Evolutionary conservation across 2,329 filamentous ascomycete species (phyloP).

Genomic region (Aureobasidium sp.): DNA sequence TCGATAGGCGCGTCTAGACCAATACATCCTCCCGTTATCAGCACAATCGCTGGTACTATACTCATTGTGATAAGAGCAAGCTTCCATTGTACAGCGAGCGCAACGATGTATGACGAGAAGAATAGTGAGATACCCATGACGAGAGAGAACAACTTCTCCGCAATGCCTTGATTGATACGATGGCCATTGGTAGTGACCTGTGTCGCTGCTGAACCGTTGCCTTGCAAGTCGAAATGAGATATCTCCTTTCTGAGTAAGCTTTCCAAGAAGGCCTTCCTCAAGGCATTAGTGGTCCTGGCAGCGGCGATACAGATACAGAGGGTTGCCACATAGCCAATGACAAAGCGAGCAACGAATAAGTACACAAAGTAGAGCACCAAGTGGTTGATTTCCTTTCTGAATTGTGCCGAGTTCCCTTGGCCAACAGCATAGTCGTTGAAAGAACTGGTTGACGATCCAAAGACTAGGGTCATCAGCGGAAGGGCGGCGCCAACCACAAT

Average conservation of each 20-base stretch:
- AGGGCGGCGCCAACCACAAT: slow-evolving; percentile 50
- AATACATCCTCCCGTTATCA: slow-evolving; percentile 21
- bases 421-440: slow-evolving; percentile 37
- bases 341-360: slow-evolving; percentile 69
- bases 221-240: slow-evolving; percentile 69
- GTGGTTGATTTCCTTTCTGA: slow-evolving; percentile 44
- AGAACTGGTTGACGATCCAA: slow-evolving; percentile 54
- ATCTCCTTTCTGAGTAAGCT: slow-evolving; percentile 70
- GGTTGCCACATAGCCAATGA: slow-evolving; percentile 69
- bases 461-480: slow-evolving; percentile 57
- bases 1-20: slow-evolving; percentile 26
- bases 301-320: slow-evolving; percentile 71
- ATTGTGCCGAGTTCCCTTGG: not conserved
- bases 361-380: slow-evolving; percentile 66
- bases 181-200: slow-evolving; percentile 71
- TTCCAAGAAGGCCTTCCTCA: slow-evolving; percentile 67
- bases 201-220: slow-evolving; percentile 68
- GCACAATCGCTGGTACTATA: slow-evolving; percentile 58
- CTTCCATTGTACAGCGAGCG: slow-evolving; percentile 72
- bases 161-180: slow-evolving; percentile 73
- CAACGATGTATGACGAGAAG: slow-evolving; percentile 62
- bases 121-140: slow-evolving; percentile 71
- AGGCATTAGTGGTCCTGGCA: slow-evolving; percentile 67
- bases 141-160: slow-evolving; percentile 76
- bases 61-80: slow-evolving; percentile 72